Evolutionary conservation across 345 rosid genomes (phyloP).

Genomic region (Fremontodendron californicum): DNA sequence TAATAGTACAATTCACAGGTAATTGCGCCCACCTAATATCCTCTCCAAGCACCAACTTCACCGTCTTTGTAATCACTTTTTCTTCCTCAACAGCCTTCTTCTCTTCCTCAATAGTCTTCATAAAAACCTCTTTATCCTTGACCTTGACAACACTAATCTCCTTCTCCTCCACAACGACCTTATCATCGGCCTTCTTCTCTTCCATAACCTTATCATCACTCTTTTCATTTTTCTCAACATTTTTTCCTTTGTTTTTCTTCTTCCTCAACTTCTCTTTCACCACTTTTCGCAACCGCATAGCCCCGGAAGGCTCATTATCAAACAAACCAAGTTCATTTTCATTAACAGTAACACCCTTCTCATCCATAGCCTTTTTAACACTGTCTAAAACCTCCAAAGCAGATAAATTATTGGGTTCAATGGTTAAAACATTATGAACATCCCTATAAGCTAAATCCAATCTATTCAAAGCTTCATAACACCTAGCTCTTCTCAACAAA

Average conservation of each 20-base stretch:
- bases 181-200: constrained; percentile 37
- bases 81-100: constrained; percentile 51
- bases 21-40: constrained; percentile 93
- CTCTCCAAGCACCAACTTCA: constrained; percentile 84
- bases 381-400: constrained; percentile 71
- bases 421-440: constrained; percentile 60
- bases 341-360: constrained; percentile 62
- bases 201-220: constrained; percentile 33
- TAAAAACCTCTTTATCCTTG: constrained; percentile 52
- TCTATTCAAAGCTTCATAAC: constrained; percentile 82
- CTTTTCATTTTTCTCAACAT: constrained; percentile 26
- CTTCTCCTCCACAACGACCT: constrained; percentile 42
- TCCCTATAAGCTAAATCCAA: constrained; percentile 88
- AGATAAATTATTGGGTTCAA: constrained; percentile 77
- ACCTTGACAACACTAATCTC: constrained; percentile 33
- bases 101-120: constrained; percentile 47
- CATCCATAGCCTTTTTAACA: constrained; percentile 57
- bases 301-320: constrained; percentile 32
- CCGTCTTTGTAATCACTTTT: constrained; percentile 57
- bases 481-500: constrained; percentile 70
- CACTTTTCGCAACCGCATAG: constrained; percentile 40
- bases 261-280: constrained; percentile 69
- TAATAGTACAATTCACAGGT: constrained; percentile 58
- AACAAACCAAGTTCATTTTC: constrained; percentile 59
- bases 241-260: constrained; percentile 45